phyloP scores from a whole-genome alignment of 257 asterid species.

The Handroanthus guayacan region DNA sequence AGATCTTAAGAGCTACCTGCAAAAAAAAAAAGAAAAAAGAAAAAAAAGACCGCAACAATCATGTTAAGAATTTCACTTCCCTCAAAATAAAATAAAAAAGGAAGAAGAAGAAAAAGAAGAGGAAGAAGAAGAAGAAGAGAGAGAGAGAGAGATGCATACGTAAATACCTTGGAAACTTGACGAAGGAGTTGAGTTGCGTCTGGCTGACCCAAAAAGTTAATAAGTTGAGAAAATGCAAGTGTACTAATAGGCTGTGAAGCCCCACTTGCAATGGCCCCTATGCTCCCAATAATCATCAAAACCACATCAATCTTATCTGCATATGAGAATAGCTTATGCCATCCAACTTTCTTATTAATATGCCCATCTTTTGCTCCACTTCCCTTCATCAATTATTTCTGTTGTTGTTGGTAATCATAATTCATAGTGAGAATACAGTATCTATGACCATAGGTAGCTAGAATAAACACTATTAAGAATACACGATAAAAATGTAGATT shows the following conservation, averaged over 20 bases:
- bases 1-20: constrained; percentile 52
- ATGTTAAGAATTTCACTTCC: background rate
- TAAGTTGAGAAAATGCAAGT: constrained; percentile 42
- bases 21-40: too few relatives aligned
- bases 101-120: too few relatives aligned
- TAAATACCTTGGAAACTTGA: constrained; percentile 43
- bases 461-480: too few relatives aligned
- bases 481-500: too few relatives aligned
- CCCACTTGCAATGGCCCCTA: constrained; percentile 53
- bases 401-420: too few relatives aligned
- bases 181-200: constrained; percentile 33
- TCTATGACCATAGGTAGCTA: too few relatives aligned
- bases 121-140: background rate
- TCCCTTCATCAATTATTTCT: background rate
- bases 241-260: constrained; percentile 49
- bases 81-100: background rate
- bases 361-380: background rate
- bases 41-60: background rate
- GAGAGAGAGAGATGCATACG: background rate
- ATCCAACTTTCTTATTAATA: constrained; percentile 31
- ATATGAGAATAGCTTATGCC: constrained; percentile 36
- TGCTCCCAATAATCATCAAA: constrained; percentile 52
- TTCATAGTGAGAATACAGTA: too few relatives aligned
- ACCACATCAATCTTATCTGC: constrained; percentile 48
- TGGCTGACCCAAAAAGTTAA: constrained; percentile 41